A percentile compares a stretch with the other conserved stretches of the same genome.
Evolutionary conservation across 176 grass and related monocot species (phyloP).

Genomic region (Themeda triandra): DNA sequence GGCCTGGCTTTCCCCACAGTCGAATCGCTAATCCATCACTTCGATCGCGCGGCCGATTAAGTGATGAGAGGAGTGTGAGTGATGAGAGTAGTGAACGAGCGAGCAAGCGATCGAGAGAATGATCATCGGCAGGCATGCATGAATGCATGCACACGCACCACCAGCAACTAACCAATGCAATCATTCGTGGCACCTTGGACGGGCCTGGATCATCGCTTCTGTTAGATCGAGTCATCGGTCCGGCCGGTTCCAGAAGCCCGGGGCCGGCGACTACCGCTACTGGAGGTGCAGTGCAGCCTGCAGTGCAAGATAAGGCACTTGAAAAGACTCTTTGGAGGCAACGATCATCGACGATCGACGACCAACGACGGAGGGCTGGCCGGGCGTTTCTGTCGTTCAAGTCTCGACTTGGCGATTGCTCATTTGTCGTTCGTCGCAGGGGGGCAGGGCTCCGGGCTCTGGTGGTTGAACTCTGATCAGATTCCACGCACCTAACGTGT

Average conservation of each 20-base stretch:
- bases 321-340: neutral
- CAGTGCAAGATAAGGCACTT: no score
- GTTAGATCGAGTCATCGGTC: neutral
- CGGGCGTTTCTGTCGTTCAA: neutral
- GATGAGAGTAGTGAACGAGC: no score
- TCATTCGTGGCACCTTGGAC: constrained; percentile 28
- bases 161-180: neutral
- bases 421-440: neutral
- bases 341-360: neutral
- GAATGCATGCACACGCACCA: neutral
- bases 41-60: neutral
- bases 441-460: neutral
- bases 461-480: neutral
- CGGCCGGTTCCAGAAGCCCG: no score
- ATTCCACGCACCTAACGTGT: neutral
- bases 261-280: no score
- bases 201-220: neutral
- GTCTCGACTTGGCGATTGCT: neutral
- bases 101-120: neutral
- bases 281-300: neutral
- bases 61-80: no score
- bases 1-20: neutral
- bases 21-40: constrained; percentile 15
- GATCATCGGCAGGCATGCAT: neutral
- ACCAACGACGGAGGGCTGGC: neutral